Evolutionary conservation across 768 basidiomycete genomes (phyloP).

Genomic region (Amanita pallidorosea): DNA sequence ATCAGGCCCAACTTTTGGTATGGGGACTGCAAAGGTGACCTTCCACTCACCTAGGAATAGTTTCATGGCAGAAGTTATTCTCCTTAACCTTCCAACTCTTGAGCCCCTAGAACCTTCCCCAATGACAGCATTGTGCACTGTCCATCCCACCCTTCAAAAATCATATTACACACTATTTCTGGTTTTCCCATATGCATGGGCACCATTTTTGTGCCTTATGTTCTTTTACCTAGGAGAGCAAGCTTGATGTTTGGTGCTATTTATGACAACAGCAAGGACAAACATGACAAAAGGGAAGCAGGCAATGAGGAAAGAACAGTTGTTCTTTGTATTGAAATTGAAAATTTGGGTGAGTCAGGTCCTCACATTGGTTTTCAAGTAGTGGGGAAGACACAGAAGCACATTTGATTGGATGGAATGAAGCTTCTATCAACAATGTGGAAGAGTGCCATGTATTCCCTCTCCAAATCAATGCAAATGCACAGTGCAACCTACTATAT

Average conservation of each 20-base stretch:
- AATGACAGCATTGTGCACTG: constrained; percentile 32
- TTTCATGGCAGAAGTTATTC: constrained; percentile 57
- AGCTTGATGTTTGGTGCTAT: constrained; percentile 11
- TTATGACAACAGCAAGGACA: constrained; percentile 27
- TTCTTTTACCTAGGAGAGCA: constrained; percentile 48
- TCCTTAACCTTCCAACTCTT: constrained; percentile 34
- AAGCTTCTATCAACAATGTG: constrained; percentile 36
- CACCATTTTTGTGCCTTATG: constrained; percentile 85
- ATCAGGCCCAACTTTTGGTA: constrained; percentile 33
- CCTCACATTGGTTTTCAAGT: constrained; percentile 59
- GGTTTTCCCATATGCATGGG: constrained; percentile 89
- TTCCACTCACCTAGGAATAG: constrained; percentile 58
- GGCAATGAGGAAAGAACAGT: constrained; percentile 75
- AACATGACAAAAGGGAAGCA: constrained; percentile 51
- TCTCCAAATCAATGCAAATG: constrained; percentile 50
- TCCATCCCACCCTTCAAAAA: constrained; percentile 68
- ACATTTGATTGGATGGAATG: constrained; percentile 43
- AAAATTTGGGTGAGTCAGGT: constrained; percentile 64
- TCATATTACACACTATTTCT: constrained; percentile 69
- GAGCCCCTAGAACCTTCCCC: constrained; percentile 37
- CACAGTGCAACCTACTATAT: constrained; percentile 85
- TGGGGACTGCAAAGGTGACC: constrained; percentile 31
- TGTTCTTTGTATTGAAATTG: constrained; percentile 85
- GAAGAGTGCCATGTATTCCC: constrained; percentile 50
- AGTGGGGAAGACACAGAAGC: constrained; percentile 52